Evolutionary conservation across 495 filamentous ascomycete species (phyloP), one percentile per base, ranked within the genome.

Genomic region (Elaphomyces granulatus): DNA sequence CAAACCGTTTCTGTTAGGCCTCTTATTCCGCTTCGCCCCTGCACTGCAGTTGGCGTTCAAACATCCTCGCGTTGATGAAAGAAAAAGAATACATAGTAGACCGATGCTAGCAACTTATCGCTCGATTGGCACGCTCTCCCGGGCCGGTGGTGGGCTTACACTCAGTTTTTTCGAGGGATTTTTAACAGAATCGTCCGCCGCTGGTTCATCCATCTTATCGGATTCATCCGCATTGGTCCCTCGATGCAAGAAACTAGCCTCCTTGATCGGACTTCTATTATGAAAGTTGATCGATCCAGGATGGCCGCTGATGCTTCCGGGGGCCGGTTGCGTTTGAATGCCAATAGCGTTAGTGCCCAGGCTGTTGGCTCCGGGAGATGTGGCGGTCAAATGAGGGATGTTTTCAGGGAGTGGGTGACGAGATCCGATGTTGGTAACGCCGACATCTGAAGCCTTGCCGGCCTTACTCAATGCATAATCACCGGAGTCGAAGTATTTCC

Each of bases 401-500:
- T 93, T 69, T 60, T 98, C 88, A 40, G 90, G 90, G 36, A 87
- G 75, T 20, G 90, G 90, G 61, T 98, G 90, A 59, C 92, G 81
- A 46, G 81, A 83, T 48, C 90, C 90, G 55, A 98, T 83, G 55
- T 77, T 81, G 57, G 88, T 90, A 23, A 92, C 85, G 54, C 88
- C 90, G 51, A 88, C 80, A 56, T 90, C 83, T 44, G 87, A 82
- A 56, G 86, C 86, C 64, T 96, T 98, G 58, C 92, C 90, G 34
- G 90, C 92, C 70, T 98, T 96, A 61, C 81, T 88, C 64, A 96
- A 81, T 53, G 90, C 92, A 48, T 96, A 96, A 64, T 96, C 88
- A 51, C 88, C 88, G 38, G 80, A 86, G 70, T 98, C 90, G 61
- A 98, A 98, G 67, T 95, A 98, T 68, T 96, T 98, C 63, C 92